Conservation (phyloP, 2,329 filamentous ascomycete species). For the Colletotrichum paranaense region DNA sequence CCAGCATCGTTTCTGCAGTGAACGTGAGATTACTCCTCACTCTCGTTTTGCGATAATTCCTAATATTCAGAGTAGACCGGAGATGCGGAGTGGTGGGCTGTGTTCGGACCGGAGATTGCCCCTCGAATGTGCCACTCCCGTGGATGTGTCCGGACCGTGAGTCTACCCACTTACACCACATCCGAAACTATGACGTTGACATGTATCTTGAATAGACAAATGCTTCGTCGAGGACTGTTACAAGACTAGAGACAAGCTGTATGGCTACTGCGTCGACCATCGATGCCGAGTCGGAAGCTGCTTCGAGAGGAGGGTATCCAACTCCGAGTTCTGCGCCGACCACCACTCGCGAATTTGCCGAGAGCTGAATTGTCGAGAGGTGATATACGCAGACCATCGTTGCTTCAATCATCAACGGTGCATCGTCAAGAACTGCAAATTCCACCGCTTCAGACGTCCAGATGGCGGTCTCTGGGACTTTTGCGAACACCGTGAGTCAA, state of each 20-base stretch:
- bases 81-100: constrained; percentile 20
- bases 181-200: constrained; percentile 15
- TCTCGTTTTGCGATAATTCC: not conserved
- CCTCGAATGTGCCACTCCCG: constrained; percentile 14
- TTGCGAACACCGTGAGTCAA: constrained; percentile 25
- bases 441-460: not conserved
- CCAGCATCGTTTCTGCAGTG: constrained; percentile 20
- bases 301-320: constrained; percentile 9
- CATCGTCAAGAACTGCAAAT: constrained; percentile 26
- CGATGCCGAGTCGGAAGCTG: constrained; percentile 17
- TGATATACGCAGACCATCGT: not conserved
- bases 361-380: constrained; percentile 19
- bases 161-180: not conserved
- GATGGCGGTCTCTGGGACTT: constrained; percentile 12
- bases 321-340: constrained; percentile 19
- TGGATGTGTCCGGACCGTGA: constrained; percentile 33
- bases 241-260: constrained; percentile 18
- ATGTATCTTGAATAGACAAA: constrained; percentile 7
- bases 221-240: constrained; percentile 21
- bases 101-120: constrained; percentile 20
- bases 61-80: constrained; percentile 17
- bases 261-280: constrained; percentile 26
- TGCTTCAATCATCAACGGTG: constrained; percentile 25
- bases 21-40: not conserved
- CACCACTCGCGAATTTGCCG: constrained; percentile 21